Percentiles rank a stretch among this genome's conserved stretches.
These are phyloP conservation scores for Candida glaebosa DNA, from an alignment of 805 yeast genomes.

Conservation along the genomic window DNA sequence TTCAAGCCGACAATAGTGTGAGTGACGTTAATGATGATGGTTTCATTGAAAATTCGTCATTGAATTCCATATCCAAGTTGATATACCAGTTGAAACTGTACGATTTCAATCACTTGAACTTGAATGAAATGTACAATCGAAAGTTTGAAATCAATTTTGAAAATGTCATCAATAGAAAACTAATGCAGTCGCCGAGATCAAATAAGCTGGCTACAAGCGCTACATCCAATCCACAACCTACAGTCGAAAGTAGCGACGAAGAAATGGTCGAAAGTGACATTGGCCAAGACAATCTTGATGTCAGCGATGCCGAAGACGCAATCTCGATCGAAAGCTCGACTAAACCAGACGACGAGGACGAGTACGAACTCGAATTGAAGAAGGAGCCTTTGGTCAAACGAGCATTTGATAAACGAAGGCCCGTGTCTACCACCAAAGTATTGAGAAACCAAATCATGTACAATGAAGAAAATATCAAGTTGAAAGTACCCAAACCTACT, in stretches of 20 bases:
- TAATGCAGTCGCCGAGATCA: not conserved
- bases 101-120: conserved; percentile 1
- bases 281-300: conserved; percentile 16
- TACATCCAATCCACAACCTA: conserved; percentile 1
- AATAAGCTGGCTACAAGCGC: conserved; percentile 2
- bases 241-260: conserved; percentile 11
- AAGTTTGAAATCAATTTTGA: conserved; percentile 10
- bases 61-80: conserved; percentile 7
- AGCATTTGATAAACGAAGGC: not conserved
- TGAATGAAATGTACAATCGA: conserved; percentile 4
- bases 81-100: conserved; percentile 4
- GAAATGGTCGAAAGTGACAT: conserved; percentile 22
- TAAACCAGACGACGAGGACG: conserved; percentile 11
- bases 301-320: conserved; percentile 18
- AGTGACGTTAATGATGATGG: conserved; percentile 6
- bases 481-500: conserved; percentile 1
- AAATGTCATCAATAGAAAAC: conserved; percentile 2
- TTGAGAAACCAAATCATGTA: not conserved
- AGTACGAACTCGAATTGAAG: conserved; percentile 7
- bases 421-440: not conserved
- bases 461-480: not conserved
- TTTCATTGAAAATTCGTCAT: not conserved
- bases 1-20: conserved; percentile 4
- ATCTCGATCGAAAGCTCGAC: conserved; percentile 19
- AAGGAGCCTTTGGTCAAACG: not conserved